These are phyloP conservation scores for Phaeosphaeriaceae sp. DNA, from an alignment of 2,329 filamentous ascomycete species.

Conservation along the genomic window DNA sequence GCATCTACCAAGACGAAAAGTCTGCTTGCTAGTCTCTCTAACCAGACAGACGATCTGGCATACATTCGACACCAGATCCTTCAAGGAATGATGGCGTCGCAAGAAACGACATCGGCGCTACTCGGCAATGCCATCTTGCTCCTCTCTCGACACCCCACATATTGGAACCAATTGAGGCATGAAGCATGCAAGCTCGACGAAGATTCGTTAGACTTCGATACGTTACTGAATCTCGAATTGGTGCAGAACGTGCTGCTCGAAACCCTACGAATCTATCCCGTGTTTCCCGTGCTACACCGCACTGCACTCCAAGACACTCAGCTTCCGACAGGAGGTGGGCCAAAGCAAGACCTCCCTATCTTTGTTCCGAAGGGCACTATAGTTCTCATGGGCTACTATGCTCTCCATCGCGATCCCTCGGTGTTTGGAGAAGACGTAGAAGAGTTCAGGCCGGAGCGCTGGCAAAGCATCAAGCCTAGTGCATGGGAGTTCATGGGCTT, in stretches of 20 bases:
- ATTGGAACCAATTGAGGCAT: slow-evolving; percentile 36
- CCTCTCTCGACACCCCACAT: slow-evolving; percentile 40
- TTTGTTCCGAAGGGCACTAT: slow-evolving; percentile 14
- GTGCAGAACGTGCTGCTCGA: slow-evolving; percentile 10
- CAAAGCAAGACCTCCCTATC: slow-evolving; percentile 9
- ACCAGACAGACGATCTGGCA: slow-evolving; percentile 45
- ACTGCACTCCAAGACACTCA: slow-evolving; percentile 15
- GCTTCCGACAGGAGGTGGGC: slow-evolving; percentile 23
- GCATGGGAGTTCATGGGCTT: slow-evolving; percentile 21
- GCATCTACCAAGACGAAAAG: neutral
- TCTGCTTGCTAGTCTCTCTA: slow-evolving; percentile 8
- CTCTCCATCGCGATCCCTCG: slow-evolving; percentile 50
- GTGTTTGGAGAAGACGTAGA: slow-evolving; percentile 24
- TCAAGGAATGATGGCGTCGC: slow-evolving; percentile 45
- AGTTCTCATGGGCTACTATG: slow-evolving; percentile 46
- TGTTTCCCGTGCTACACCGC: slow-evolving; percentile 20
- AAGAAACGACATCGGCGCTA: slow-evolving; percentile 33
- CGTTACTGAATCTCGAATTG: neutral
- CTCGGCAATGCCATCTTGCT: slow-evolving; percentile 28
- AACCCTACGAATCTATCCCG: slow-evolving; percentile 20
- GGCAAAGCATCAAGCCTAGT: slow-evolving; percentile 13
- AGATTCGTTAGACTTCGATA: neutral
- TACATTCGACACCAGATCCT: slow-evolving; percentile 49
- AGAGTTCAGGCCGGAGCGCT: slow-evolving; percentile 9
- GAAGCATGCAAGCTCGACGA: neutral